phyloP scores from a whole-genome alignment of 495 filamentous ascomycete species.

The Podospora australis region DNA sequence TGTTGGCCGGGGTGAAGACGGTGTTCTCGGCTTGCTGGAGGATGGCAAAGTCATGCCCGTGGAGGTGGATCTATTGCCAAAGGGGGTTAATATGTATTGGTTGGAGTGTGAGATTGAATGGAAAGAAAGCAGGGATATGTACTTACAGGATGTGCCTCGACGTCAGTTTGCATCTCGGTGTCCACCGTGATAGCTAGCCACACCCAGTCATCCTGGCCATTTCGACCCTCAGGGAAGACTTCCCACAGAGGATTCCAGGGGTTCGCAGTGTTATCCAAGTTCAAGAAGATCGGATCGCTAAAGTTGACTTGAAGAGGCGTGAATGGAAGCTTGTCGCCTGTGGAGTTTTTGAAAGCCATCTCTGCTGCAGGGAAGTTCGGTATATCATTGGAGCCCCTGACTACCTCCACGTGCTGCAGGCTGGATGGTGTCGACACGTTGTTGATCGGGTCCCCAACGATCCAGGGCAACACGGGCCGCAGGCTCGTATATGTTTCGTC shows the following conservation, averaged over 20 bases:
- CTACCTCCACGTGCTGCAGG: neutral
- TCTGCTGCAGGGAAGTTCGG: neutral
- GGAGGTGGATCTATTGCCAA: slow-evolving; percentile 49
- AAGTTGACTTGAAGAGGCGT: slow-evolving; percentile 13
- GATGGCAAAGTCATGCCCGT: slow-evolving; percentile 55
- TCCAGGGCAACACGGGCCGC: slow-evolving; percentile 19
- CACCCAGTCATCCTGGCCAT: slow-evolving; percentile 10
- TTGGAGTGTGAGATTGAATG: neutral
- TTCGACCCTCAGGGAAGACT: slow-evolving; percentile 4
- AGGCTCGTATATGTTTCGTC: slow-evolving; percentile 17
- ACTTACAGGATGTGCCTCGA: neutral
- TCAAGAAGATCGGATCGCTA: slow-evolving; percentile 10
- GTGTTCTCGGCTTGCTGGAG: slow-evolving; percentile 38
- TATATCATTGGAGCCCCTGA: neutral
- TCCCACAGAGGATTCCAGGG: slow-evolving; percentile 8
- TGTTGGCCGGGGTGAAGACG: slow-evolving; percentile 20
- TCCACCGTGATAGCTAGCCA: slow-evolving; percentile 28
- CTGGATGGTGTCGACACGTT: neutral
- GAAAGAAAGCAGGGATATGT: neutral
- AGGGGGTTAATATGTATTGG: neutral
- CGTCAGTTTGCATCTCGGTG: neutral
- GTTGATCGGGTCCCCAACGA: slow-evolving; percentile 11
- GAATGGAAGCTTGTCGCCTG: neutral
- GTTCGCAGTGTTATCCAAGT: slow-evolving; percentile 3
- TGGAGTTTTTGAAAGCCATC: neutral